Percentiles rank a stretch among this genome's conserved stretches.
Evolutionary conservation across 805 yeast species (phyloP).

Genomic region (Alloascoidea africana): DNA sequence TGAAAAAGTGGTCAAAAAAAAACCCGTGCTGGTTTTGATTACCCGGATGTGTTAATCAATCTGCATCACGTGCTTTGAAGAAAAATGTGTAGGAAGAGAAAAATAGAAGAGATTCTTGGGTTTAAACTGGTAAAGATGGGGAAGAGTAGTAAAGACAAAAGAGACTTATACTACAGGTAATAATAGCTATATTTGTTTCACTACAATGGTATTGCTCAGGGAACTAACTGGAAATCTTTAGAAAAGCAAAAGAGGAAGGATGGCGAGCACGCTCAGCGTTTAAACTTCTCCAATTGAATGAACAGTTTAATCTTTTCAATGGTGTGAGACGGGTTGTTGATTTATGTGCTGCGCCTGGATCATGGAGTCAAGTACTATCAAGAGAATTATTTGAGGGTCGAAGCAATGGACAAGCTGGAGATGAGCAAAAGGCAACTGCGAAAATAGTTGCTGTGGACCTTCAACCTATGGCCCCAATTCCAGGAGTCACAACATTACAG

Average conservation of each 20-base stretch:
- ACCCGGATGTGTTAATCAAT: too few relatives aligned
- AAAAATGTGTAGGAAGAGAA: too few relatives aligned
- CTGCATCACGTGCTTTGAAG: too few relatives aligned
- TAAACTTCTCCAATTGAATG: conserved; percentile 80
- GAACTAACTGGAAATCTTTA: conserved; percentile 10
- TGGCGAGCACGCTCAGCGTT: conserved; percentile 97
- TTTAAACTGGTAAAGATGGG: too few relatives aligned
- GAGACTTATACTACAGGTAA: conserved; percentile 65
- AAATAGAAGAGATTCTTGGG: too few relatives aligned
- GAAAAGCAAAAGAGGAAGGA: conserved; percentile 96
- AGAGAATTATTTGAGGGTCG: conserved; percentile 38
- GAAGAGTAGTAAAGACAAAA: conserved; percentile 84
- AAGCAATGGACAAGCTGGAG: conserved; percentile 10
- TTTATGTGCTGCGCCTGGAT: conserved; percentile 96
- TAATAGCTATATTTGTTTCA: conserved; percentile 4
- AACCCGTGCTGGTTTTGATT: too few relatives aligned
- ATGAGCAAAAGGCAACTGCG: conserved; percentile 23
- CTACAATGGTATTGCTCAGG: not conserved
- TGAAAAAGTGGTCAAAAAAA: too few relatives aligned
- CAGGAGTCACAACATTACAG: conserved; percentile 77
- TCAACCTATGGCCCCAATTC: conserved; percentile 96
- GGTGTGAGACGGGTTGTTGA: conserved; percentile 80
- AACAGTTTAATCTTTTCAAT: conserved; percentile 68
- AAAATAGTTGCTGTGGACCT: conserved; percentile 89
- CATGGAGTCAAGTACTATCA: conserved; percentile 94